phyloP scores from a whole-genome alignment of 176 grass and related monocot genomes.

The Stipa capillata region DNA sequence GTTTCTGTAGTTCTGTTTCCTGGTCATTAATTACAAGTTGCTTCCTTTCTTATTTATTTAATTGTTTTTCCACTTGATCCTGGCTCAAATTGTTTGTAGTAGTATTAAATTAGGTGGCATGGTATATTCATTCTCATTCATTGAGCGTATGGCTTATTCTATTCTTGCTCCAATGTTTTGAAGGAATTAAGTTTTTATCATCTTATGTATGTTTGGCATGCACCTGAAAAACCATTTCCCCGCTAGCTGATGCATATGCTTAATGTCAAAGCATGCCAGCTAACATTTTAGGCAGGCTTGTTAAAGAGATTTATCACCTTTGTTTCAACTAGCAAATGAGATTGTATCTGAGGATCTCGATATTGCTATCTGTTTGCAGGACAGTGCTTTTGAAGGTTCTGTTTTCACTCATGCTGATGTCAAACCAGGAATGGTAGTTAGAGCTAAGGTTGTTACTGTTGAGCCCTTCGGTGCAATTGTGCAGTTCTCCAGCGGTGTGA shows the following conservation, averaged over 20 bases:
- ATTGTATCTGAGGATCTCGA: background rate
- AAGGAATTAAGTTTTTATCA: background rate
- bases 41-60: background rate
- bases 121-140: background rate
- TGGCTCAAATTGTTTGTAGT: background rate
- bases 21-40: background rate
- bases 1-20: background rate
- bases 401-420: conserved; percentile 99
- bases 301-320: background rate
- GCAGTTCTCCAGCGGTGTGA: conserved; percentile 90
- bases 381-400: conserved; percentile 93
- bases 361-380: conserved; percentile 43
- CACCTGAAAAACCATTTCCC: background rate
- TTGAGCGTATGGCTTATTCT: background rate
- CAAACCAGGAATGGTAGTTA: conserved; percentile 91
- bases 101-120: background rate
- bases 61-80: background rate
- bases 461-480: conserved; percentile 69
- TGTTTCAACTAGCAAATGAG: background rate
- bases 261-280: background rate
- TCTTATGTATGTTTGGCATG: background rate
- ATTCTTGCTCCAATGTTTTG: background rate
- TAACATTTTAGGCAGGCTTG: background rate
- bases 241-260: background rate
- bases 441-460: conserved; percentile 71